Percentiles rank a stretch among this genome's conserved stretches.
Evolutionary conservation across 106 monocot species (phyloP).

Genomic region (Platanthera zijinensis): DNA sequence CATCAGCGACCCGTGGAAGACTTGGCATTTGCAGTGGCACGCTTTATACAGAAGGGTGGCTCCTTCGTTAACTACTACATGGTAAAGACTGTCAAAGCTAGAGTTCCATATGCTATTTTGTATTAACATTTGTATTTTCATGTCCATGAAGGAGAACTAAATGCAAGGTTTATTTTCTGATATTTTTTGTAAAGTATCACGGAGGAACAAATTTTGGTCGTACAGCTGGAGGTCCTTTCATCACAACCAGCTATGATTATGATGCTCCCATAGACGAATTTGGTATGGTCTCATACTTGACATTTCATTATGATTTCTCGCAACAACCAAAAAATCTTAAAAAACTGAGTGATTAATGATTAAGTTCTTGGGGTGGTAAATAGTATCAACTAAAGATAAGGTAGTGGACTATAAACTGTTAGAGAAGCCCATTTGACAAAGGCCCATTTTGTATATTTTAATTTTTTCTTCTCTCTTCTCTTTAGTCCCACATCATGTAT

Average conservation of each 20-base stretch:
- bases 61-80: slow-evolving; percentile 96
- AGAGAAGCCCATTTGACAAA: too few species aligned
- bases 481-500: too few species aligned
- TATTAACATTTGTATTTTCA: not conserved
- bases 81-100: slow-evolving; percentile 30
- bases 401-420: not conserved
- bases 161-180: slow-evolving; percentile 1
- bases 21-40: slow-evolving; percentile 89
- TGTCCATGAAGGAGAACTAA: not conserved
- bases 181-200: slow-evolving; percentile 63
- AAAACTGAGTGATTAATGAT: too few species aligned
- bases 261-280: slow-evolving; percentile 98
- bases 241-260: slow-evolving; percentile 97
- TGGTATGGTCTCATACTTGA: slow-evolving; percentile 29
- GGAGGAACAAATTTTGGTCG: slow-evolving; percentile 97
- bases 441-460: too few species aligned
- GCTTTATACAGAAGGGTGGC: slow-evolving; percentile 87
- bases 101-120: not conserved
- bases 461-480: too few species aligned
- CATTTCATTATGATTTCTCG: not conserved
- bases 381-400: too few species aligned
- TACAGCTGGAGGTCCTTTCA: slow-evolving; percentile 96
- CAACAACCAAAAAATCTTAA: not conserved
- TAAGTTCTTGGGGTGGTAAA: too few species aligned
- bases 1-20: slow-evolving; percentile 79